A percentile compares a stretch with the other conserved stretches of the same genome.
These are phyloP conservation scores for Alternaria panax DNA, from an alignment of 2,329 filamentous ascomycete genomes.

Conservation along the genomic window DNA sequence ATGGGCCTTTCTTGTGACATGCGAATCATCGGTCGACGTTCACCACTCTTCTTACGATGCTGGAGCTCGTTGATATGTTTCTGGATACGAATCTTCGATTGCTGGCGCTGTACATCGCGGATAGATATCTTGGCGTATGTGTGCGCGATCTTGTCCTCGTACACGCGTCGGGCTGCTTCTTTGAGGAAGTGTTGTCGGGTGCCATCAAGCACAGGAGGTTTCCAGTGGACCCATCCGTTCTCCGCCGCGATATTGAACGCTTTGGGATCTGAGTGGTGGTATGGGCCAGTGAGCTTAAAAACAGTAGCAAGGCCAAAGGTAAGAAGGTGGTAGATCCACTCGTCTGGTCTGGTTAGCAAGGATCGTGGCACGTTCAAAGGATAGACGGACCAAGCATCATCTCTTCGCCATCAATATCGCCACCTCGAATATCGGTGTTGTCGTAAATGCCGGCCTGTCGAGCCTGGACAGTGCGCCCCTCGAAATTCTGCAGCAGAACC, in stretches of 20 bases:
- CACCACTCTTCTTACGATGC: slow-evolving; percentile 46
- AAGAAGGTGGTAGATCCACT: slow-evolving; percentile 68
- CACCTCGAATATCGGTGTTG: slow-evolving; percentile 53
- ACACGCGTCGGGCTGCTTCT: slow-evolving; percentile 66
- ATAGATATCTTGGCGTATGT: slow-evolving; percentile 43
- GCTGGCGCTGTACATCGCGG: slow-evolving; percentile 49
- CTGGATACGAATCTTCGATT: slow-evolving; percentile 54
- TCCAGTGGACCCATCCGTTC: slow-evolving; percentile 66
- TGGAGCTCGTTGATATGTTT: slow-evolving; percentile 54
- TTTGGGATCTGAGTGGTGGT: slow-evolving; percentile 47
- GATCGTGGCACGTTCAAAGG: neutral
- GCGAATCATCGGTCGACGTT: slow-evolving; percentile 43
- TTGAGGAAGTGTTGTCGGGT: slow-evolving; percentile 66
- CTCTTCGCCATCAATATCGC: slow-evolving; percentile 62
- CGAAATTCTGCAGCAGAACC: slow-evolving; percentile 63
- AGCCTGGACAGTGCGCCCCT: slow-evolving; percentile 63
- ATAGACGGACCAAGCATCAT: slow-evolving; percentile 57
- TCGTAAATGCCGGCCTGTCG: slow-evolving; percentile 65
- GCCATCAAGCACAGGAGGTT: slow-evolving; percentile 53
- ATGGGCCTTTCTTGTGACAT: slow-evolving; percentile 54
- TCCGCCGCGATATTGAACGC: slow-evolving; percentile 62
- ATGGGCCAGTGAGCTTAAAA: slow-evolving; percentile 57
- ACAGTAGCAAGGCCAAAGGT: slow-evolving; percentile 66
- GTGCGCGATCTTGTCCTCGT: slow-evolving; percentile 60
- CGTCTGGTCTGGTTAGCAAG: slow-evolving; percentile 53